A percentile compares a stretch with the other conserved stretches of the same genome.
These are phyloP conservation scores for Phytopythium mirpurense DNA, from an alignment of 352 stramenopile genomes.

Conservation along the genomic window DNA sequence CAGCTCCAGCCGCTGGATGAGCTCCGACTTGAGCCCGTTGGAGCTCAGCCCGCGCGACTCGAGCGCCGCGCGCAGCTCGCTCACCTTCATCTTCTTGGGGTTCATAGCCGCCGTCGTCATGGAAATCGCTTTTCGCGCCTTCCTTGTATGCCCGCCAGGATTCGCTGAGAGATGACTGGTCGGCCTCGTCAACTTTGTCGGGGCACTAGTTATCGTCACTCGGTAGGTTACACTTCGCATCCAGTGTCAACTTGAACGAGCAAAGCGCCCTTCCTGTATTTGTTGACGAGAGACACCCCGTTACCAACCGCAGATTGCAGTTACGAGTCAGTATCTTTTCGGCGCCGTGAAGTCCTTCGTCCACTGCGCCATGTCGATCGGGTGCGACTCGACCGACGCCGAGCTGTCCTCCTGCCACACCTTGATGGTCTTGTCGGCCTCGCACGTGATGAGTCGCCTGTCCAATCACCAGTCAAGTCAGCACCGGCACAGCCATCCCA, in stretches of 20 bases:
- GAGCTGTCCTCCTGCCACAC: slow-evolving; percentile 97
- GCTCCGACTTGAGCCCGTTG: slow-evolving; percentile 85
- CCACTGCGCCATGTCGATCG: slow-evolving; percentile 97
- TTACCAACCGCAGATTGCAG: not conserved
- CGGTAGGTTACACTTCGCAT: too few relatives aligned
- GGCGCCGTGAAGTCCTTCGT: slow-evolving; percentile 91
- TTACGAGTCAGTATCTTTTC: slow-evolving; percentile 59
- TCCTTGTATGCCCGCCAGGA: not conserved
- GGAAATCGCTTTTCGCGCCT: slow-evolving; percentile 8
- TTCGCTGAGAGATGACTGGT: not conserved
- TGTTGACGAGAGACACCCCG: not conserved
- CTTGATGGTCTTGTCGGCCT: slow-evolving; percentile 99
- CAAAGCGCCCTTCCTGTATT: not conserved
- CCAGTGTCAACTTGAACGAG: not conserved
- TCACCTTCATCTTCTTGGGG: slow-evolving; percentile 91
- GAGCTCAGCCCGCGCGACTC: slow-evolving; percentile 77
- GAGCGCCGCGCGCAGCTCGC: slow-evolving; percentile 80
- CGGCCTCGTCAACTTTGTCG: not conserved
- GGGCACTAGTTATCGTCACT: not conserved
- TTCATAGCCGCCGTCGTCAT: slow-evolving; percentile 64
- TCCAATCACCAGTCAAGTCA: slow-evolving; percentile 5
- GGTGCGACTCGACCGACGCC: slow-evolving; percentile 94
- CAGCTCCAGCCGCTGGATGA: slow-evolving; percentile 86
- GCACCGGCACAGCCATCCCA: not conserved
- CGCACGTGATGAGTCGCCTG: slow-evolving; percentile 97